Base-by-base conservation (phyloP, 192 early-diverging fungal species). In the Coemansia sp. region DNA sequence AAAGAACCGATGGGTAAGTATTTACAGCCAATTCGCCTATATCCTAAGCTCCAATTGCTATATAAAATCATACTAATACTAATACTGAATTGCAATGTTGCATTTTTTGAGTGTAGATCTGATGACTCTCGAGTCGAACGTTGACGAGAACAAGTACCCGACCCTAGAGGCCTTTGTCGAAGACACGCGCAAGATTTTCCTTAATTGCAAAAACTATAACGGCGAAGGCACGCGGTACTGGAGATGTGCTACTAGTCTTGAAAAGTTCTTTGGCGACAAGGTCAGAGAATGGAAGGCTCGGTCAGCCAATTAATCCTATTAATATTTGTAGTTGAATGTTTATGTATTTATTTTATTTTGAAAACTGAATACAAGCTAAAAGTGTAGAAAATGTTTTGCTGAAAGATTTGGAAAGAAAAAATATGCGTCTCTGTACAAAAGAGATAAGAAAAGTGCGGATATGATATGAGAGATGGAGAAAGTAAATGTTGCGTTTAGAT, bases 181-280 rank as follows among this genome's bases (percentile, higher is more conserved):
- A 4, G 98, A 98, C 67, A 90, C 89, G 25, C 86, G 86, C 80
- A 94, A 94, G 82, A 98, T 99, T 17, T 97, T 97, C 75, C 84
- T 92, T 61, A 99, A 99, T 76, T 94, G 94, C 75, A 85, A 90
- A 66, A 86, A 85, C 12, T 99, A 98, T 78, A 99, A 99, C 68
- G 92, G 90, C 44, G 92, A 94, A 67, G 81, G 86, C 27, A 94
- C 94, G 4, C 85, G 85, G 39, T 98, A 97, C 85, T 87, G 88
- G 66, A 88, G 90, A 62, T 94, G 90, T 37, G 94, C 94, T 5
- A 89, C 80, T 60, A 75, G 78, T 36, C 74, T 95, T 17, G 94
- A 95, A 72, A 86, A 87, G 73, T 94, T 89, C 45, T 95, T 93
- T 78, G 86, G 87, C 51, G 89, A 94, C 51, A 86, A 89, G 42